Evolutionary conservation across 2,329 filamentous ascomycete genomes (phyloP), one percentile per base, ranked within the genome.

Genomic region (Achaetomium macrosporum): DNA sequence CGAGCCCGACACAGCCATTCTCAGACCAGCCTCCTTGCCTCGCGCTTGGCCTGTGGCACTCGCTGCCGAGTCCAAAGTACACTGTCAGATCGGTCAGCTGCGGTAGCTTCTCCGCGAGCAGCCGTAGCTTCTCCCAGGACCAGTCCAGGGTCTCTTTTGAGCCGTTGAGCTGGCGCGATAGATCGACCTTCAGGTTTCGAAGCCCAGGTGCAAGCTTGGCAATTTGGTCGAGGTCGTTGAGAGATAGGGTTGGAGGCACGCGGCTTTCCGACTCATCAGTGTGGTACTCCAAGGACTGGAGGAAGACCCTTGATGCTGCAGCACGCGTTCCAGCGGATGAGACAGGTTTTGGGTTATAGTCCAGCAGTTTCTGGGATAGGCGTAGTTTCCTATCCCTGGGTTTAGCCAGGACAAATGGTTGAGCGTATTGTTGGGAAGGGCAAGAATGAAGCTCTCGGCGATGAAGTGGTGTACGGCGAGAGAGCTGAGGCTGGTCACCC

Each of bases 71-170:
- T 10, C 33, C 42, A 39, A 54, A 42, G 31, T 50, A 44, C n/a
- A 54, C 45, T 3, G 52, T 54, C 30, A 54, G 31, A 9, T 54
- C 47, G 5, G 37, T 46, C 19, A 54, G 47, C 15, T 46, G 30
- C 1, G 47, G 52, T 2, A 54, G 31, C 5, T 37, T 16, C 12
- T 40, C 20, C 1, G 43, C 50, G 10, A 50, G 29, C 29, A 47
- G 7, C 13, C 41, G 19, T 9, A 54, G 30, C 20, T 42, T 39
- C 7, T 33, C 37, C 52, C 52, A 54, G 15, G 52, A 47, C 52
- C 52, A 54, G 3, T 33, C 3, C 15, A 5, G 35, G 4, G 25
- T 25, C 25, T 25, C 25, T 25, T 7, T 7, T 25, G 25, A 25
- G 25, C 4, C 25, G 25, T 7, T 25, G 25, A 25, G 25, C 25